Percentiles rank a stretch among this genome's conserved stretches.
These are phyloP conservation scores for Acanthochlamys bracteata DNA, from an alignment of 106 monocot genomes.

Conservation along the genomic window DNA sequence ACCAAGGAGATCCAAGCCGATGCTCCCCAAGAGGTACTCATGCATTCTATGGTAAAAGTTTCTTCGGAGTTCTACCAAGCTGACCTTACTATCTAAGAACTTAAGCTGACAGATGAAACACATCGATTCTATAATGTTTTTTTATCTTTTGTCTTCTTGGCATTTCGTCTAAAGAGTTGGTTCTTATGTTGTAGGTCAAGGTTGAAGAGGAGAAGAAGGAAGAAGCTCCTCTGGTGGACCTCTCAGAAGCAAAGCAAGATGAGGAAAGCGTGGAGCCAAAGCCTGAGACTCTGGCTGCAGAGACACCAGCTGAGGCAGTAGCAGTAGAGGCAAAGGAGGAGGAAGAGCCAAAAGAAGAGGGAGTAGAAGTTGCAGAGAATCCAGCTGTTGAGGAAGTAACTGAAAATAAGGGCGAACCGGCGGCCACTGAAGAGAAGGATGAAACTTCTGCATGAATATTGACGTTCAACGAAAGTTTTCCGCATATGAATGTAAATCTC, in stretches of 20 bases:
- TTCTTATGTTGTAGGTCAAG: slow-evolving; percentile 8
- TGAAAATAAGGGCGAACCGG: not conserved
- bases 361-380: not conserved
- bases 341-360: not conserved
- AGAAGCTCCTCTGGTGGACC: slow-evolving; percentile 21
- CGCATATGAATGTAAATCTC: not conserved
- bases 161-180: not conserved
- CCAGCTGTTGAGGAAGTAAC: not conserved
- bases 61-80: too few relatives aligned
- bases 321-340: not conserved
- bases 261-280: slow-evolving; percentile 5
- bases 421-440: not conserved
- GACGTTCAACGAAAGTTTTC: not conserved
- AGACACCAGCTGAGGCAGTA: slow-evolving; percentile 6
- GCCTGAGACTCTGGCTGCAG: slow-evolving; percentile 11
- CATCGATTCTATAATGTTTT: too few relatives aligned
- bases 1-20: slow-evolving; percentile 4
- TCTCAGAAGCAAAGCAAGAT: slow-evolving; percentile 21
- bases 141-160: too few relatives aligned
- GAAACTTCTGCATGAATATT: not conserved
- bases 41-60: too few relatives aligned
- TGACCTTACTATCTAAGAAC: too few relatives aligned
- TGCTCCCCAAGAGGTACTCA: not conserved
- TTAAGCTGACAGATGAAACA: too few relatives aligned
- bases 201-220: slow-evolving; percentile 16